Percentiles rank a stretch among this genome's conserved stretches.
These are phyloP conservation scores for Podospora didyma DNA, from an alignment of 495 filamentous ascomycete species.

Conservation along the genomic window DNA sequence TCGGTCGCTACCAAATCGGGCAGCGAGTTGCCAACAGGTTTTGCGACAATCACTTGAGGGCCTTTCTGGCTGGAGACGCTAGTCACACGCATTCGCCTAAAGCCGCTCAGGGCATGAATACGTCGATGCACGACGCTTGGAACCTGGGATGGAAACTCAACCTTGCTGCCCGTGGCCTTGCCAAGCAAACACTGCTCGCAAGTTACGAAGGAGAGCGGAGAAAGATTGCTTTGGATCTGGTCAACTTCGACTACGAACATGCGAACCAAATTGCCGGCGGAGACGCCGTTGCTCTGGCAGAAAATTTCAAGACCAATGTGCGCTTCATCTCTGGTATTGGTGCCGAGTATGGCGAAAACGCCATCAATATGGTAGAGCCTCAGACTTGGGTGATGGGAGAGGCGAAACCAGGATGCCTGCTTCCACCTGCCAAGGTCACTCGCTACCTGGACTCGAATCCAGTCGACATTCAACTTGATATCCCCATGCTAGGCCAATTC, in stretches of 20 bases:
- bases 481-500: constrained; percentile 68
- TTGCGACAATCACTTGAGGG: constrained; percentile 46
- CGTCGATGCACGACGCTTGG: constrained; percentile 72
- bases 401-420: constrained; percentile 53
- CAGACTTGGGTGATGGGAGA: constrained; percentile 41
- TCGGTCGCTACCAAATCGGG: constrained; percentile 59
- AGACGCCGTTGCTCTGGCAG: constrained; percentile 51
- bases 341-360: constrained; percentile 56
- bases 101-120: constrained; percentile 77
- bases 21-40: constrained; percentile 62
- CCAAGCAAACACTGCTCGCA: constrained; percentile 47
- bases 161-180: constrained; percentile 54
- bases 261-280: constrained; percentile 56
- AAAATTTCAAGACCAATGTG: constrained; percentile 63
- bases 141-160: constrained; percentile 76
- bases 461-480: constrained; percentile 66
- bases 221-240: constrained; percentile 58
- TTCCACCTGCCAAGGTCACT: constrained; percentile 60
- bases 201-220: constrained; percentile 66
- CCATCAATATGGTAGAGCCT: constrained; percentile 46
- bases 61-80: constrained; percentile 73
- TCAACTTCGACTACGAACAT: constrained; percentile 63
- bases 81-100: constrained; percentile 74
- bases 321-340: constrained; percentile 65
- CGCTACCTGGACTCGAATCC: constrained; percentile 68